Conservation (phyloP, 2,329 filamentous ascomycete genomes). For the Boeremia exigua region DNA sequence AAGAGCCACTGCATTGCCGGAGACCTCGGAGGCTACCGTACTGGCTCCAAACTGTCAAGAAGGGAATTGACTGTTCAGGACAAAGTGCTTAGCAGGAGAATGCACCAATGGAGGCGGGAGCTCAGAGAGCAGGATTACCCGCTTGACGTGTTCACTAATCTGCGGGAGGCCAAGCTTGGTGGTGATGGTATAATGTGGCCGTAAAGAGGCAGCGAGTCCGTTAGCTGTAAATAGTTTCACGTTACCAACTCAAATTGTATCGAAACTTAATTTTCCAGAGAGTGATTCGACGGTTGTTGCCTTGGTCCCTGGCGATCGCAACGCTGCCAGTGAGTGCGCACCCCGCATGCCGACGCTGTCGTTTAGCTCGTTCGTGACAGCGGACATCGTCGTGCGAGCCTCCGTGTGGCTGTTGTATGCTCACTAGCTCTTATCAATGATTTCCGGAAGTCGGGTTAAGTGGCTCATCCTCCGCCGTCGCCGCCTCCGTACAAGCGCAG, state of each 20-base stretch:
- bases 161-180: slow-evolving; percentile 26
- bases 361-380: neutral
- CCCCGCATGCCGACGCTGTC: neutral
- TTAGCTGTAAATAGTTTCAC: neutral
- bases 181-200: slow-evolving; percentile 37
- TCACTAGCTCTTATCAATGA: neutral
- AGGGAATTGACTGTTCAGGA: slow-evolving; percentile 34
- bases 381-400: neutral
- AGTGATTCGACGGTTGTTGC: neutral
- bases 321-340: neutral
- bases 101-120: slow-evolving; percentile 38
- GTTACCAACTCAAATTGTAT: neutral
- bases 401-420: neutral
- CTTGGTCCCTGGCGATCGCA: neutral
- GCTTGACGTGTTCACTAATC: slow-evolving; percentile 44
- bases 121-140: slow-evolving; percentile 41
- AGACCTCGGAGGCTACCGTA: slow-evolving; percentile 26
- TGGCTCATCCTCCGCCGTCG: neutral
- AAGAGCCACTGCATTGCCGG: slow-evolving; percentile 44
- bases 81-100: slow-evolving; percentile 33
- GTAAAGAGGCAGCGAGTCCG: slow-evolving; percentile 8
- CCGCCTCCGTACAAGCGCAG: neutral
- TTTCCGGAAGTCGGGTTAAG: neutral
- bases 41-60: slow-evolving; percentile 27
- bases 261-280: neutral